Evolutionary conservation across 1,139 yeast species (phyloP), one percentile per base, ranked within the genome.

Genomic region (Scheffersomyces illinoinensis): DNA sequence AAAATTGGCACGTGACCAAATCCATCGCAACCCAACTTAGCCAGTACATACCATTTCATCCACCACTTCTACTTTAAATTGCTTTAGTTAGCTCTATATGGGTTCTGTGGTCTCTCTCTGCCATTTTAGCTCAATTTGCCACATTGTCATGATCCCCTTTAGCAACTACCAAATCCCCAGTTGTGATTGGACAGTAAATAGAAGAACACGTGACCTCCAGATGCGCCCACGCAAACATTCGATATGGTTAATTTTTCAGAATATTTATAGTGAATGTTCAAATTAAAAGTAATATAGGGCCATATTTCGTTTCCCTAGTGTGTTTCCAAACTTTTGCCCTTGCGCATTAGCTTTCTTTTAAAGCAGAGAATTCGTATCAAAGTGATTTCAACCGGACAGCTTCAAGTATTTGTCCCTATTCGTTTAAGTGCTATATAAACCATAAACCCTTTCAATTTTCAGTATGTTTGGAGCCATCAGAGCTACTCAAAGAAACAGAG

Each of bases 401-500:
- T 14, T 17, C 43, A 33, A 33, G 43, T 33, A 3, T 8, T 33
- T 33, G 4, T 33, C 43, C 33, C 17, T 17, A 33, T 33, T 33
- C 12, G 43, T 10, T 12, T 8, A 33, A 4, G 17, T 12, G 10
- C 43, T 14, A 14, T 12, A 10, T 8, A 33, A 8, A 24, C 33
- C 43, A 10, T 8, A 33, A 8, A 24, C 33, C 43, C 12, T 10
- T 12, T 33, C 43, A 33, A 33, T 33, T 33, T 33, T 33, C 43
- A 33, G 12, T 39, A 73, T 72, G 75, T 68, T 70, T 61, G 60
- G 63, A 52, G 62, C 68, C 65, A 76, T 86, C 62, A 84, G 79
- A 72, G 90, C 91, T 39, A 78, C 85, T 5, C 81, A 82, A 58
- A 79, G 90, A 69, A 79, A 81, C 60, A 76, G 77, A 62, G 77